phyloP scores from a whole-genome alignment of 2,329 filamentous ascomycete species.

The Aspergillus sclerotialis region DNA sequence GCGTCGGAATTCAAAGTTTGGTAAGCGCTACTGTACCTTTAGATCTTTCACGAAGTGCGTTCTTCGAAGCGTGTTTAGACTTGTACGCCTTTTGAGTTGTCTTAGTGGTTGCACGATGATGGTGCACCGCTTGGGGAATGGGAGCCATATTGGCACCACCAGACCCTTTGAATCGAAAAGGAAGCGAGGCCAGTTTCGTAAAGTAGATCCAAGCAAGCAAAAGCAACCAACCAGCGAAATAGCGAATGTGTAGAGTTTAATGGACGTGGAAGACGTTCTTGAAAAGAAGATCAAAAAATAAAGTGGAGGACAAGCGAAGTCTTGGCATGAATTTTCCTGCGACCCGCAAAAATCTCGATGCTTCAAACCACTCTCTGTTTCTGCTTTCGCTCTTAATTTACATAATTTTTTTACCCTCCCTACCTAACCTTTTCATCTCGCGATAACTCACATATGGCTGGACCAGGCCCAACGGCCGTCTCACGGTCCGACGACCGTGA shows the following conservation, averaged over 20 bases:
- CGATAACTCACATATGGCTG: slow-evolving; percentile 19
- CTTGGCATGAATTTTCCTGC: slow-evolving; percentile 33
- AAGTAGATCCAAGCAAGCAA: slow-evolving; percentile 6
- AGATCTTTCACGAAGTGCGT: slow-evolving; percentile 70
- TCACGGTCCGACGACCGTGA: slow-evolving; percentile 28
- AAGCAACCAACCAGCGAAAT: slow-evolving; percentile 13
- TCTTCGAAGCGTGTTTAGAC: slow-evolving; percentile 82
- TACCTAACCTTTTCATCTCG: slow-evolving; percentile 5
- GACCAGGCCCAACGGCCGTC: slow-evolving; percentile 21
- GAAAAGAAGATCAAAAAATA: slow-evolving; percentile 9
- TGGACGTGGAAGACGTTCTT: slow-evolving; percentile 1
- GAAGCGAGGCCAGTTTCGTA: slow-evolving; percentile 50
- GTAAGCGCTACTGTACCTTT: slow-evolving; percentile 67
- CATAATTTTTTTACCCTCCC: not conserved
- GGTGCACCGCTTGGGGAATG: slow-evolving; percentile 54
- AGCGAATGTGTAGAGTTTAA: not conserved
- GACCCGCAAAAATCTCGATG: slow-evolving; percentile 9
- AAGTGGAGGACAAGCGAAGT: slow-evolving; percentile 28
- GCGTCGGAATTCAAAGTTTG: not conserved
- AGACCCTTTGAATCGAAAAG: slow-evolving; percentile 77
- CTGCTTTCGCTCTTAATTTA: not conserved
- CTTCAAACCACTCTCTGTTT: slow-evolving; percentile 11
- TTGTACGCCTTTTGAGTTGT: slow-evolving; percentile 84
- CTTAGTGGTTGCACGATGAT: slow-evolving; percentile 91
- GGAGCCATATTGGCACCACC: slow-evolving; percentile 64